A percentile compares a stretch with the other conserved stretches of the same genome.
Evolutionary conservation across 1,139 yeast genomes (phyloP).

Genomic region (Blastobotrys arbuscula): DNA sequence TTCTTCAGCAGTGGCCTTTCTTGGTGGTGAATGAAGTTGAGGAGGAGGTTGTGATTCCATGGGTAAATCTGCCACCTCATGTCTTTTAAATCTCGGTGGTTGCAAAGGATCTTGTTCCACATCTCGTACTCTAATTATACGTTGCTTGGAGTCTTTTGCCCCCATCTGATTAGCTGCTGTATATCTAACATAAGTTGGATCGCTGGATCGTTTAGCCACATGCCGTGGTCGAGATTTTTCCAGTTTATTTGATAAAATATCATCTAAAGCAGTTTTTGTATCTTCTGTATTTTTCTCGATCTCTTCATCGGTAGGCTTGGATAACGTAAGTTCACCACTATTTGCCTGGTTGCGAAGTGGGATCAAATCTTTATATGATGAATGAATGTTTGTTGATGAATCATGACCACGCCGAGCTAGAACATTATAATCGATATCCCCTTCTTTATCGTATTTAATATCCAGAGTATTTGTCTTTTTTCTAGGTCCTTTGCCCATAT

Average conservation of each 20-base stretch:
- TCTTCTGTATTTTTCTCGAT: conserved; percentile 38
- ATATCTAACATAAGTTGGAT: conserved; percentile 43
- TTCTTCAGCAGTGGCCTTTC: conserved; percentile 66
- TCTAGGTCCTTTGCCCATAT: conserved; percentile 27
- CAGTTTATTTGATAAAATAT: conserved; percentile 39
- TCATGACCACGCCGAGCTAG: conserved; percentile 36
- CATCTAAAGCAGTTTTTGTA: conserved; percentile 47
- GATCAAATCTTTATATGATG: conserved; percentile 40
- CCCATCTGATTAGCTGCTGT: conserved; percentile 43
- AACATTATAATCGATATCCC: conserved; percentile 33
- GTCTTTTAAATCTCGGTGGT: conserved; percentile 71
- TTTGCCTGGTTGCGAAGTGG: conserved; percentile 44
- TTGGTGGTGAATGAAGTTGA: conserved; percentile 43
- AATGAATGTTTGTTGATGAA: conserved; percentile 32
- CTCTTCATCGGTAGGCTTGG: conserved; percentile 40
- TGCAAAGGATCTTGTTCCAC: conserved; percentile 76
- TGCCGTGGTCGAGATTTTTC: conserved; percentile 31
- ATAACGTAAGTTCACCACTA: conserved; percentile 33
- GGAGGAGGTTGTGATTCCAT: conserved; percentile 56
- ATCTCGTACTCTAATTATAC: conserved; percentile 53
- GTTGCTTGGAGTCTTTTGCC: conserved; percentile 28
- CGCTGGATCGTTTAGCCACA: conserved; percentile 25
- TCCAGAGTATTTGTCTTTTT: conserved; percentile 26
- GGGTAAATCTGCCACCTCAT: conserved; percentile 66
- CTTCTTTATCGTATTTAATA: conserved; percentile 31